Conservation (phyloP, 1,284 basidiomycete genomes). For the Melanopsichium pennsylvanicum region DNA sequence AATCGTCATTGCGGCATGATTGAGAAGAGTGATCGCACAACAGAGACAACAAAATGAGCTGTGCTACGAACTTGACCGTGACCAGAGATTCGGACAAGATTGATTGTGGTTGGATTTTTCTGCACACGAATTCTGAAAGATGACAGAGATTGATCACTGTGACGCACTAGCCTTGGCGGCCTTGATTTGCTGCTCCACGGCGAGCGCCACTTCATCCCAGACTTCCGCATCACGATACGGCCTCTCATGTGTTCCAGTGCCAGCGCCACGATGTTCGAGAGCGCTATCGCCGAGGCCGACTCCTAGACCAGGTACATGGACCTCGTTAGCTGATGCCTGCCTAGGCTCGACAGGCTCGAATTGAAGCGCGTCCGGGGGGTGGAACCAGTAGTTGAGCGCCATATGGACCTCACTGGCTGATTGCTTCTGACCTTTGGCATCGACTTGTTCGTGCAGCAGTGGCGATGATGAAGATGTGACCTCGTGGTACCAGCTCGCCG, state of each 20-base stretch:
- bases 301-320: conserved; percentile 17
- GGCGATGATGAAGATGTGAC: conserved; percentile 54
- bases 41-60: too few relatives aligned
- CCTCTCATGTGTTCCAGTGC: conserved; percentile 23
- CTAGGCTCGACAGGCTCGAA: conserved; percentile 28
- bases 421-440: neutral
- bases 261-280: conserved; percentile 16
- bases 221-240: conserved; percentile 60
- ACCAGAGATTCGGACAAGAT: too few relatives aligned
- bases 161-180: conserved; percentile 8
- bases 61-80: too few relatives aligned
- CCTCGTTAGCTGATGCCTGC: conserved; percentile 1
- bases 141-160: conserved; percentile 2
- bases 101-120: too few relatives aligned
- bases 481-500: conserved; percentile 65
- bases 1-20: too few relatives aligned
- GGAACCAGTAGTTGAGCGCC: conserved; percentile 65
- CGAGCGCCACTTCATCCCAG: conserved; percentile 52
- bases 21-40: too few relatives aligned
- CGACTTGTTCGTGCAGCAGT: conserved; percentile 7
- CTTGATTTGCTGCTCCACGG: conserved; percentile 29
- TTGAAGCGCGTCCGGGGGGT: conserved; percentile 57
- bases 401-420: conserved; percentile 51
- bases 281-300: conserved; percentile 26
- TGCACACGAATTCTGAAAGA: too few relatives aligned